Evolutionary conservation across 2,329 filamentous ascomycete genomes (phyloP), one percentile per base, ranked within the genome.

Genomic region (Fusarium chuoi): DNA sequence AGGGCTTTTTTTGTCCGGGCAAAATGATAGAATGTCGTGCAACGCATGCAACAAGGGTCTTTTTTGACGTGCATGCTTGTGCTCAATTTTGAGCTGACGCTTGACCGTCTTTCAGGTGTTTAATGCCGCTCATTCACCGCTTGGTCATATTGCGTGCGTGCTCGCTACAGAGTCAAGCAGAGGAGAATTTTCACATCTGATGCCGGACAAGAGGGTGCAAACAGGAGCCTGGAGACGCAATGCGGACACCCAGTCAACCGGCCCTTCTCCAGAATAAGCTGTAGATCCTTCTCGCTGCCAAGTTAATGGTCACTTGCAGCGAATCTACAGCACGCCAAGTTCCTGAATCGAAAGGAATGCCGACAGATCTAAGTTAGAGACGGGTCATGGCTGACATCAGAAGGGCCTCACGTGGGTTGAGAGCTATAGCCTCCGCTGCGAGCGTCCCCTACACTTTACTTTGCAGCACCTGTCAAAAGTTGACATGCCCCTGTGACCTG

Each of bases 51-150:
- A 45, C 70, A 69, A 72, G 70, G 65, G 65, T 70, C 69, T 44
- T 69, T 44, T 42, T 55, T 52, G 26, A 49, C 62, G 44, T 67
- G 42, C 61, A 49, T 52, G 8, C 45, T 51, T 51, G 51, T 67
- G 48, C 65, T 68, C 69, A 69, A 69, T 36, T 46, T 63, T 68
- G 48, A 70, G 52, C 65, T 52, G 51, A 41, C 30, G 46, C 56
- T 65, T 73, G 70, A 73, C 70, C 70, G 70, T 73, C 70, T 73
- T 73, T 72, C 68, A 72, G 49, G 17, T 49, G 39, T 59, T 67
- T 64, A 51, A 64, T 69, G 66, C 65, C 65, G 57, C 66, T 61
- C 56, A 69, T 72, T 73, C 70, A 73, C 70, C 70, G 70, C 70
- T 30, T 66, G 45, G 45, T 55, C 52, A n/a, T 17, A 45, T 48